Percentiles rank a stretch among this genome's conserved stretches.
Conservation (phyloP, 2,329 filamentous ascomycete genomes). For the Paramyrothecium sp. region DNA sequence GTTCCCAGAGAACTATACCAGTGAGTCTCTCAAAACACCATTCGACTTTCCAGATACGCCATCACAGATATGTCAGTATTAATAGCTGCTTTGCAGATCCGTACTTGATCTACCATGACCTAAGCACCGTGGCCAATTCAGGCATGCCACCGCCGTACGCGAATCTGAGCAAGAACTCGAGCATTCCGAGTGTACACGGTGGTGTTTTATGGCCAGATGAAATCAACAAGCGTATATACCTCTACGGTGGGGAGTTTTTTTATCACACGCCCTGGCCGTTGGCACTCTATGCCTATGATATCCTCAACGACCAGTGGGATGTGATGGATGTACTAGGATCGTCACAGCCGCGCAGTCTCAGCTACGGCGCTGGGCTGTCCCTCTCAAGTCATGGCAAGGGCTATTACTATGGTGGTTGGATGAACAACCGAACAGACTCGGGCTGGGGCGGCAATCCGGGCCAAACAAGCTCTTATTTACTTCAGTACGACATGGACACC, state of each 20-base stretch:
- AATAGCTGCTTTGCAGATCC: conserved; percentile 12
- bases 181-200: conserved; percentile 47
- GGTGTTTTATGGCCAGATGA: conserved; percentile 58
- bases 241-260: conserved; percentile 62
- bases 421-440: conserved; percentile 50
- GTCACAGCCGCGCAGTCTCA: conserved; percentile 39
- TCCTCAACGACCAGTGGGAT: conserved; percentile 55
- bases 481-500: conserved; percentile 55
- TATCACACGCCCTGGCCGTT: conserved; percentile 42
- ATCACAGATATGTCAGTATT: neutral
- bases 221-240: conserved; percentile 61
- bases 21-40: conserved; percentile 34
- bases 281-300: conserved; percentile 56
- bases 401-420: conserved; percentile 64
- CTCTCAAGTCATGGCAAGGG: conserved; percentile 53
- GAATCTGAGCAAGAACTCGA: conserved; percentile 57
- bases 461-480: conserved; percentile 48
- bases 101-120: conserved; percentile 54
- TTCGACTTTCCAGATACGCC: neutral
- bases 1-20: conserved; percentile 52
- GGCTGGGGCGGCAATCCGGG: conserved; percentile 46
- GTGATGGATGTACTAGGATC: conserved; percentile 27
- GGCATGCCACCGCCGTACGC: conserved; percentile 52
- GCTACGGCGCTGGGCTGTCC: conserved; percentile 56
- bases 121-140: conserved; percentile 41